phyloP scores from a whole-genome alignment of 495 filamentous ascomycete genomes.

The Penicillium argentinense region DNA sequence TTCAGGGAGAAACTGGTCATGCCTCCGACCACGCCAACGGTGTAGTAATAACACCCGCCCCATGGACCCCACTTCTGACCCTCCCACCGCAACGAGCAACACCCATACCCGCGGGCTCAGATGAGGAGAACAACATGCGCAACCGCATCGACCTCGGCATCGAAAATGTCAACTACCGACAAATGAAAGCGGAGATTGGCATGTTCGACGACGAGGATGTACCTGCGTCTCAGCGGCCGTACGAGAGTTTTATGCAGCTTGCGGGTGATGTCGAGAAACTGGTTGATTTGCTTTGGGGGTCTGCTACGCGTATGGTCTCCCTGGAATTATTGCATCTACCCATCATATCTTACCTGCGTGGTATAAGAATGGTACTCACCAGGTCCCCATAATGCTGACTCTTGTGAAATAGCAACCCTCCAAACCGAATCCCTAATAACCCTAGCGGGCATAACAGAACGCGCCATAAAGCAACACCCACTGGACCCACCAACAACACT shows the following conservation, averaged over 20 bases:
- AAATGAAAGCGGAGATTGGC: constrained; percentile 64
- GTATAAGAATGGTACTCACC: too few species aligned
- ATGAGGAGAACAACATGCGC: constrained; percentile 63
- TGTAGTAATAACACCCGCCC: too few species aligned
- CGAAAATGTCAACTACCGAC: constrained; percentile 23
- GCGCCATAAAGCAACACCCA: constrained; percentile 64
- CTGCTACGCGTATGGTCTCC: constrained; percentile 68
- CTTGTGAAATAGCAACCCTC: constrained; percentile 68
- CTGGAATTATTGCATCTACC: too few species aligned
- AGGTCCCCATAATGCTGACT: too few species aligned
- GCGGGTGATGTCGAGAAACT: constrained; percentile 68
- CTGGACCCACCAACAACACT: constrained; percentile 67
- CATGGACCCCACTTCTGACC: constrained; percentile 15
- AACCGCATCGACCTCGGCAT: constrained; percentile 15
- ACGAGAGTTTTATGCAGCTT: constrained; percentile 66
- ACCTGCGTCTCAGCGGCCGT: constrained; percentile 57
- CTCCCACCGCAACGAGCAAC: constrained; percentile 41
- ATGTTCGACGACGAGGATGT: constrained; percentile 42
- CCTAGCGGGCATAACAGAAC: constrained; percentile 66
- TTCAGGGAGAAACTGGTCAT: too few species aligned
- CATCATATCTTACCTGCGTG: constrained; percentile 3
- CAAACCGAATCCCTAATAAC: constrained; percentile 81
- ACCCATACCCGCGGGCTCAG: constrained; percentile 67
- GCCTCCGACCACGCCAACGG: neutral
- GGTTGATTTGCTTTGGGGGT: constrained; percentile 78